phyloP scores from a whole-genome alignment of 1,139 yeast species.

The Candida buenavistaensis region DNA sequence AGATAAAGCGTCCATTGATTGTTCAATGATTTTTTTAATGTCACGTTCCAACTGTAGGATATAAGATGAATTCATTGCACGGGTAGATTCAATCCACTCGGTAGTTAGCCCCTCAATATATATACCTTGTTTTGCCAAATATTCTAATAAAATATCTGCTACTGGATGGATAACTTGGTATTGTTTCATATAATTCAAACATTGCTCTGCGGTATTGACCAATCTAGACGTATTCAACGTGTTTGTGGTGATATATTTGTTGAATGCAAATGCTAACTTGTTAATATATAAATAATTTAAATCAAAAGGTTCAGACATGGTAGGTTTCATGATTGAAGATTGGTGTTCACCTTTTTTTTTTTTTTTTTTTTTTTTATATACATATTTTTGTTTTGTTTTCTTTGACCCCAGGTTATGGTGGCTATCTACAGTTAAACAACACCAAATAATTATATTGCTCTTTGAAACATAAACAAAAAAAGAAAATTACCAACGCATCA shows the following conservation, averaged over 20 bases:
- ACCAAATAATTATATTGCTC: too few relatives aligned
- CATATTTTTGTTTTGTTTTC: too few relatives aligned
- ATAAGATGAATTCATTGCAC: slow-evolving; percentile 1
- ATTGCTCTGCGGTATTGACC: slow-evolving; percentile 7
- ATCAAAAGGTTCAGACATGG: slow-evolving; percentile 9
- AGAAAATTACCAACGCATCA: too few relatives aligned
- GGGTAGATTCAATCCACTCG: slow-evolving; percentile 7
- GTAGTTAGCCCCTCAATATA: slow-evolving; percentile 1
- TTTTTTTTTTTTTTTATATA: too few relatives aligned
- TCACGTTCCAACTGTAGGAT: slow-evolving; percentile 5
- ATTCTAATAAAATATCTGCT: slow-evolving; percentile 13
- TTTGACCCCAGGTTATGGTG: too few relatives aligned
- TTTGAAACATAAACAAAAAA: too few relatives aligned
- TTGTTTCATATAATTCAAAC: slow-evolving; percentile 21
- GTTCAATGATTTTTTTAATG: slow-evolving; percentile 1
- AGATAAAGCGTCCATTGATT: slow-evolving; percentile 3
- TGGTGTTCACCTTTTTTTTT: not conserved
- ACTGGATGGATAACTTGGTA: slow-evolving; percentile 21
- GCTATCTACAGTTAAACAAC: too few relatives aligned
- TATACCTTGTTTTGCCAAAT: slow-evolving; percentile 8
- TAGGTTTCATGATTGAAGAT: too few relatives aligned
- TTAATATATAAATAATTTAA: slow-evolving; percentile 13
- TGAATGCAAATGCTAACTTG: slow-evolving; percentile 14
- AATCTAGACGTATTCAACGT: slow-evolving; percentile 1
- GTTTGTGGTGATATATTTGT: slow-evolving; percentile 13